Percentiles rank a stretch among this genome's conserved stretches.
Conservation (phyloP, 2,329 filamentous ascomycete species). For the Leptographium galeiforme region DNA sequence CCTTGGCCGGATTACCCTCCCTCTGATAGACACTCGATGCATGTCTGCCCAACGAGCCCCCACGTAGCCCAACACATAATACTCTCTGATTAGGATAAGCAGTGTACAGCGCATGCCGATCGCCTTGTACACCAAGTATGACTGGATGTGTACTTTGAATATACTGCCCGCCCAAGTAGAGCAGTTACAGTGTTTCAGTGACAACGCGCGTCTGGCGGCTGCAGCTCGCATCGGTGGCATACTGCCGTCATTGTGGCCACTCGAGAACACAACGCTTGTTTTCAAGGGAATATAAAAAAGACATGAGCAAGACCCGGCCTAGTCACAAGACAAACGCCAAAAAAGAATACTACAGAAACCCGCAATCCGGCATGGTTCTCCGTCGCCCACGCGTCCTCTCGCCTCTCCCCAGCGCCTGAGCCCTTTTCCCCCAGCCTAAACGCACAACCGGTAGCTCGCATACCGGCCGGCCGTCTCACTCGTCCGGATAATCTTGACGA, state of each 20-base stretch:
- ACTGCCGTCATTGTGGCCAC: too few relatives aligned
- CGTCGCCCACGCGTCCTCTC: background rate
- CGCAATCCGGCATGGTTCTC: background rate
- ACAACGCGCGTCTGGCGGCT: too few relatives aligned
- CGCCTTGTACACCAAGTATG: too few relatives aligned
- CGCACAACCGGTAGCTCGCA: conserved; percentile 74
- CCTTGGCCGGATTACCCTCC: too few relatives aligned
- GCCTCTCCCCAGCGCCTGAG: background rate
- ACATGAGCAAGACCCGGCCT: background rate
- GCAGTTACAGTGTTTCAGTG: too few relatives aligned
- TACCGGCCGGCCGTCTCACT: conserved; percentile 93
- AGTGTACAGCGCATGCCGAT: too few relatives aligned
- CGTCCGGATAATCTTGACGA: conserved; percentile 95
- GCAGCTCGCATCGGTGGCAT: too few relatives aligned
- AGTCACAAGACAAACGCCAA: background rate
- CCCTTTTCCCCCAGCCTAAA: conserved; percentile 25
- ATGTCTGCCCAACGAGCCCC: background rate
- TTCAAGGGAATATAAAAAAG: background rate
- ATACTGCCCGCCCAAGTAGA: too few relatives aligned
- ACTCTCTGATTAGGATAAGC: background rate
- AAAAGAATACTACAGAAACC: background rate
- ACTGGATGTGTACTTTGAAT: too few relatives aligned
- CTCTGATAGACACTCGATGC: background rate
- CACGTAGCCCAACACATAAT: background rate
- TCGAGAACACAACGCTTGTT: too few relatives aligned